phyloP scores from a whole-genome alignment of 768 basidiomycete genomes.

The Asterophora parasitica region DNA sequence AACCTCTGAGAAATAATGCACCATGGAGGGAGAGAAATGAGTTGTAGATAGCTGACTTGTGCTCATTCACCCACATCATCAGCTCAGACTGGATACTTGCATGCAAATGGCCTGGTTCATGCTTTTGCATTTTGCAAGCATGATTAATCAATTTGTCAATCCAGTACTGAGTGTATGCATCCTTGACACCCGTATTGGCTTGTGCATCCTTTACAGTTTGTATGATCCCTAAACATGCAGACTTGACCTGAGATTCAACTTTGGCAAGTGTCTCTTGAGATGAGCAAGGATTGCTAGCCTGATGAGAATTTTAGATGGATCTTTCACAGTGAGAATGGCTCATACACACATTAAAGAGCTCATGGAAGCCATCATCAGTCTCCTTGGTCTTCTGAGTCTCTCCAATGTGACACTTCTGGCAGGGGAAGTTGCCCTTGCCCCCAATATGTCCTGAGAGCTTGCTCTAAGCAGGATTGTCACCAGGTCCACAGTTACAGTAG shows the following conservation, averaged over 20 bases:
- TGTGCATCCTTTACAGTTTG: constrained; percentile 23
- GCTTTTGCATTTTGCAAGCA: constrained; percentile 13
- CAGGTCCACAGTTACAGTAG: constrained; percentile 24
- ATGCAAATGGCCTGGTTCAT: neutral
- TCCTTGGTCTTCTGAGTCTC: constrained; percentile 28
- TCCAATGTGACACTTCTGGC: constrained; percentile 35
- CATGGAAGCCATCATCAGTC: constrained; percentile 29
- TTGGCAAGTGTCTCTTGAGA: constrained; percentile 15
- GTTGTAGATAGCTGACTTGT: constrained; percentile 24
- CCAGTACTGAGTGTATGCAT: constrained; percentile 17
- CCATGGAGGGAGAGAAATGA: constrained; percentile 26
- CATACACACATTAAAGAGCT: constrained; percentile 26
- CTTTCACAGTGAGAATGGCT: too few relatives aligned
- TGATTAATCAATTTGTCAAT: constrained; percentile 21
- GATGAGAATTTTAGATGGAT: too few relatives aligned
- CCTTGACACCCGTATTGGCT: constrained; percentile 33
- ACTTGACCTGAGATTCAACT: constrained; percentile 26
- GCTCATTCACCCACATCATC: constrained; percentile 22
- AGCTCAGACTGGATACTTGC: constrained; percentile 23
- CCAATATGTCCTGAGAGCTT: constrained; percentile 36
- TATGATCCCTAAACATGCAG: constrained; percentile 11
- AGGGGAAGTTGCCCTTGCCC: constrained; percentile 33
- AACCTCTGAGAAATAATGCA: constrained; percentile 6
- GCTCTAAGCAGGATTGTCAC: constrained; percentile 37
- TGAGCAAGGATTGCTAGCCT: constrained; percentile 24